phyloP scores from a whole-genome alignment of 257 asterid genomes.

The Nicotiana sylvestris region DNA sequence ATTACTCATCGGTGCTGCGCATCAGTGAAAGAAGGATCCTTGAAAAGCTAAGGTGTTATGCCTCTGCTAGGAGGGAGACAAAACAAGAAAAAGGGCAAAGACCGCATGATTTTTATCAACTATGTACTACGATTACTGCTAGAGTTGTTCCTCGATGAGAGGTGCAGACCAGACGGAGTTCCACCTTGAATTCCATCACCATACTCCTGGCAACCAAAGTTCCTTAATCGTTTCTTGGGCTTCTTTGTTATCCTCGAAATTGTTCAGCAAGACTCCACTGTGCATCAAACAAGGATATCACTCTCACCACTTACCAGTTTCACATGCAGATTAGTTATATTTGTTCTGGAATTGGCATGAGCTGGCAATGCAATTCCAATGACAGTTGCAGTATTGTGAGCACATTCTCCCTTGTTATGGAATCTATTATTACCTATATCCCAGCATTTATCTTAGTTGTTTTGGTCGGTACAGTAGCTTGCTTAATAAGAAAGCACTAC shows the following conservation, averaged over 20 bases:
- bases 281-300: neutral
- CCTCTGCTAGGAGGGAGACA: slow-evolving; percentile 14
- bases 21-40: slow-evolving; percentile 78
- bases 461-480: neutral
- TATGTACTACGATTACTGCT: neutral
- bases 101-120: neutral
- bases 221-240: neutral
- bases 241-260: neutral
- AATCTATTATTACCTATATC: neutral
- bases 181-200: neutral
- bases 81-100: slow-evolving; percentile 3
- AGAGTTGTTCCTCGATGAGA: neutral
- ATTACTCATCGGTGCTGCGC: slow-evolving; percentile 68
- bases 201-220: slow-evolving; percentile 2
- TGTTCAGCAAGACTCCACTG: neutral
- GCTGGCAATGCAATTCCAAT: neutral
- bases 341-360: slow-evolving; percentile 4
- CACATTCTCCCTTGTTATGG: neutral
- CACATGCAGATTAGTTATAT: neutral
- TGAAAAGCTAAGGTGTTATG: slow-evolving; percentile 57
- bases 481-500: neutral
- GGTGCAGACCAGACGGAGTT: neutral
- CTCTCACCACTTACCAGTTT: neutral
- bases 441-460: neutral
- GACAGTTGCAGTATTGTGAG: neutral